These are phyloP conservation scores for Talaromyces amestolkiae DNA, from an alignment of 2,329 filamentous ascomycete species.

Conservation along the genomic window DNA sequence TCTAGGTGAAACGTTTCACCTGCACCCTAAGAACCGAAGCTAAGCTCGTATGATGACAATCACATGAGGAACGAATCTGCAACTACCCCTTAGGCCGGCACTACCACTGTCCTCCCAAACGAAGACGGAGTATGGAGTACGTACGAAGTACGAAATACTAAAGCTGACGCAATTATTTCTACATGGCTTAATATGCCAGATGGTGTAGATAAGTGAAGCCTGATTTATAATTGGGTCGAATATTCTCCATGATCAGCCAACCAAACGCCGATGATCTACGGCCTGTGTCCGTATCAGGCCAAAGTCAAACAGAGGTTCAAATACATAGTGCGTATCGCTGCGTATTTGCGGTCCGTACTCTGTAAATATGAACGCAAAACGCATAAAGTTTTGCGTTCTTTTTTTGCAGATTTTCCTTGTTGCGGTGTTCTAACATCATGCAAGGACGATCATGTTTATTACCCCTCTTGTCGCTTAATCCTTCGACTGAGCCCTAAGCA, in stretches of 20 bases:
- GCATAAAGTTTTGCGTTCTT: neutral
- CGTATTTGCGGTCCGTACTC: neutral
- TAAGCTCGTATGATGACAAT: constrained; percentile 4
- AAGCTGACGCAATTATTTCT: neutral
- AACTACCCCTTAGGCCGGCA: neutral
- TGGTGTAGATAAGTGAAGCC: neutral
- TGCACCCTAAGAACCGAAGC: neutral
- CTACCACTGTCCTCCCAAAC: neutral
- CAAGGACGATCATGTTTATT: constrained; percentile 12
- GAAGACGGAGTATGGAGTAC: neutral
- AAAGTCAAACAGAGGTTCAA: neutral
- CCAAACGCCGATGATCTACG: constrained; percentile 1
- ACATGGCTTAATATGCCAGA: neutral
- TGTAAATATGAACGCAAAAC: neutral
- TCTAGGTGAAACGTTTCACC: constrained; percentile 4
- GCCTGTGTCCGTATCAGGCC: neutral
- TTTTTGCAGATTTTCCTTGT: neutral
- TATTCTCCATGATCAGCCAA: neutral
- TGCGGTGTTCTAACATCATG: constrained; percentile 3
- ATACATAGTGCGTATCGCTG: neutral
- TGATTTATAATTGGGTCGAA: neutral
- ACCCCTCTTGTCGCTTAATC: neutral
- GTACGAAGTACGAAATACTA: neutral
- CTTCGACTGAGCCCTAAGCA: neutral
- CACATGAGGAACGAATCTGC: constrained; percentile 2